These are phyloP conservation scores for Neurospora sp. DNA, from an alignment of 495 filamentous ascomycete species.

Conservation along the genomic window DNA sequence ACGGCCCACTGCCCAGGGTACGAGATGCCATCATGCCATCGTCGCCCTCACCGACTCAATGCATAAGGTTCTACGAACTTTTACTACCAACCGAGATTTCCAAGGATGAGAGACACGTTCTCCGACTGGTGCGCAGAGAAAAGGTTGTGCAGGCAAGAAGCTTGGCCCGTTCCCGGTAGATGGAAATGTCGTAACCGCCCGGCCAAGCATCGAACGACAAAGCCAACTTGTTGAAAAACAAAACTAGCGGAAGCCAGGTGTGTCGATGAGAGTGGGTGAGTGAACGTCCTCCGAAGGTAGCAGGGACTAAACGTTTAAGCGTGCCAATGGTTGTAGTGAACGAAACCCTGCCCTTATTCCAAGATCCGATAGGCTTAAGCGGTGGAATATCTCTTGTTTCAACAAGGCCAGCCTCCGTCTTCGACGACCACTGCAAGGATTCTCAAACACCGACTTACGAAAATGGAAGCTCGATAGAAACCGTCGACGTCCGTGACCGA, in stretches of 20 bases:
- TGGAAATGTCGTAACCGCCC: neutral
- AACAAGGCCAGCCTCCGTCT: neutral
- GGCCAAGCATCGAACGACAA: neutral
- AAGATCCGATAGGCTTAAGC: neutral
- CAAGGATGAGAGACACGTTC: neutral
- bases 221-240: neutral
- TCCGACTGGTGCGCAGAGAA: neutral
- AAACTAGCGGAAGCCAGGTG: neutral
- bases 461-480: neutral
- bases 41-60: neutral
- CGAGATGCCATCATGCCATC: neutral
- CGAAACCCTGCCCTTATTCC: neutral
- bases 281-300: neutral
- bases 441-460: neutral
- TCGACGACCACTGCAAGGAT: neutral
- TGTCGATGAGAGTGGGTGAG: neutral
- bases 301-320: neutral
- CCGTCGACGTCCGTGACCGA: neutral
- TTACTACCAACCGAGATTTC: neutral
- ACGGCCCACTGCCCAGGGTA: neutral
- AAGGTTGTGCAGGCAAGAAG: neutral
- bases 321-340: neutral
- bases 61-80: neutral
- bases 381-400: neutral
- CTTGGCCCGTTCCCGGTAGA: neutral